Conservation (phyloP, 495 filamentous ascomycete genomes). For the Aspergillus hancockii region DNA sequence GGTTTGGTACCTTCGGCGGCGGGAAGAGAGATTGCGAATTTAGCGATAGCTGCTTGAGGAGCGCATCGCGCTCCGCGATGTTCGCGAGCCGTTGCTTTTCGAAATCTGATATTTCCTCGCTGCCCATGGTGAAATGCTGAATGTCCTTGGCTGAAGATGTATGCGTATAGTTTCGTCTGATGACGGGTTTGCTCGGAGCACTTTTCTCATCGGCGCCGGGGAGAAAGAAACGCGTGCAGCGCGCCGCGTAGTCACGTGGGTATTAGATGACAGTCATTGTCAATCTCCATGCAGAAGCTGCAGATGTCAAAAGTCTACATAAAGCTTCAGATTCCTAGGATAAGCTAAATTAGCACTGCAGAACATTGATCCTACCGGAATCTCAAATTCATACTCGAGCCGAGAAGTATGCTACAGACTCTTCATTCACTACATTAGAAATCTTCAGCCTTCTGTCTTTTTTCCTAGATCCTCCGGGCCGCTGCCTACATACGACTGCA, state of each 20-base stretch:
- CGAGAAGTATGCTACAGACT: neutral
- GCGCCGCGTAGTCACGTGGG: conserved; percentile 7
- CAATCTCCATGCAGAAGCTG: neutral
- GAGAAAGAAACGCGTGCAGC: neutral
- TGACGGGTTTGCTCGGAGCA: neutral
- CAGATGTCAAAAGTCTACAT: neutral
- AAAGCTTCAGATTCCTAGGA: neutral
- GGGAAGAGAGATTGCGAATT: conserved; percentile 54
- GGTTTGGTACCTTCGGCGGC: conserved; percentile 35
- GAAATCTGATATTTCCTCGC: conserved; percentile 59
- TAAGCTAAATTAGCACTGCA: neutral
- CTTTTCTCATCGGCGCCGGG: neutral
- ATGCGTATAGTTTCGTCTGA: neutral
- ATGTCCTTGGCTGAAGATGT: neutral
- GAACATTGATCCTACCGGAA: neutral
- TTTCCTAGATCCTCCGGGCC: neutral
- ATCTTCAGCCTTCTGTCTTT: neutral
- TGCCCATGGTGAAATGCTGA: conserved; percentile 15
- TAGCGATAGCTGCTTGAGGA: conserved; percentile 59
- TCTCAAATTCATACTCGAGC: neutral
- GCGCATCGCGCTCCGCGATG: conserved; percentile 71
- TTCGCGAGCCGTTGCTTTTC: conserved; percentile 70
- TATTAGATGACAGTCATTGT: neutral
- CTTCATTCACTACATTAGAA: neutral
- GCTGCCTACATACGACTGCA: neutral